Base-by-base conservation (phyloP, 768 basidiomycete genomes). In the Ramaria rubella region DNA sequence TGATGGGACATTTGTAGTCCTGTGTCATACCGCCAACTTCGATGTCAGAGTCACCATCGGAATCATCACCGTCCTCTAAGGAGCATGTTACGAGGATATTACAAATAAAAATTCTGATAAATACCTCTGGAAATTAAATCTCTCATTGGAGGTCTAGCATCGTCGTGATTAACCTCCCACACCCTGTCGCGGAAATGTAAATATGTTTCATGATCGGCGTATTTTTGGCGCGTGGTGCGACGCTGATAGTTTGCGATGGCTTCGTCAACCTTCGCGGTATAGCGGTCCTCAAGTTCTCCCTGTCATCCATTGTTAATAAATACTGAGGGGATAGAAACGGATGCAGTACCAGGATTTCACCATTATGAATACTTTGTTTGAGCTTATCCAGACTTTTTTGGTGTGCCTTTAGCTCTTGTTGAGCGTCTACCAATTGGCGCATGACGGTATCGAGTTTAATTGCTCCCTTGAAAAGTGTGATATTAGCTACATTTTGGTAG, bases 21-120 rank as follows among this genome's bases (percentile, higher is more conserved):
- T 90, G 87, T 5, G 84, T 87, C 27, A 85, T 78, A 24, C 91
- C 93, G 52, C 94, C 94, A 49, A 95, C 75, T 69, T 93, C 87
- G 30, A 98, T 70, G 12, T 96, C 94, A 52, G 93, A 89, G 30
- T 94, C 94, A 51, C 85, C 84, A 57, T 89, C 89, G 53, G 86
- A 89, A 29, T 79, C 83, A 29, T 79, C 83, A 9, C 82, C 89
- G 40, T 80, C 76, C 79, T 93, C 92, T 93, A 67, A 36, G 4
- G 17, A n/a, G n/a, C 23, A 2, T 8, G n/a, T 43, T 49, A 33
- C 31, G 36, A 31, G 33, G 9, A 11, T 23, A 17, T 14, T 1
- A 12, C 19, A 19, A 15, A 55, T 38, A 51, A 49, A 26, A 48
- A 29, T 12, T 45, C 45, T 23, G 6, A 15, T 19, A 61, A 21